phyloP scores from a whole-genome alignment of 441 rosid genomes.

The Erodium texanum region DNA sequence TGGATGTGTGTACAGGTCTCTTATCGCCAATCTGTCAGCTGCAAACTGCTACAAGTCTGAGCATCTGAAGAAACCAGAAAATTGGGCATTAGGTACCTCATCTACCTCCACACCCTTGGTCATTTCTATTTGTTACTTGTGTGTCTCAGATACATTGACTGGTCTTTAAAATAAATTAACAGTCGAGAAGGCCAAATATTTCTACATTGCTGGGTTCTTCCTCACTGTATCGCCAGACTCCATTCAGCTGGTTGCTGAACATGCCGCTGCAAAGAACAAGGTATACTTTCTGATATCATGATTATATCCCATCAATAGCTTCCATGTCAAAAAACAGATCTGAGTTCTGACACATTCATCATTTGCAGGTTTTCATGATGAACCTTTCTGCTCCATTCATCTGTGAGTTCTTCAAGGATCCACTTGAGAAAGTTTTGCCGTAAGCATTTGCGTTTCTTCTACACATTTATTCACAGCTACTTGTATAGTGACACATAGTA shows the following conservation, averaged over 20 bases:
- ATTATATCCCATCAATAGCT: background rate
- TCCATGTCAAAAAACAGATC: background rate
- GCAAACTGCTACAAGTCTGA: slow-evolving; percentile 90
- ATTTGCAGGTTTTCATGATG: slow-evolving; percentile 63
- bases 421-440: slow-evolving; percentile 65
- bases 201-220: slow-evolving; percentile 93
- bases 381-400: slow-evolving; percentile 98
- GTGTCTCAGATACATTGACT: slow-evolving; percentile 2
- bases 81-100: slow-evolving; percentile 65
- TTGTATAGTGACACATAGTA: too few relatives aligned
- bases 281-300: slow-evolving; percentile 21
- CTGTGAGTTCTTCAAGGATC: slow-evolving; percentile 95
- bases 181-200: slow-evolving; percentile 94
- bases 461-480: background rate
- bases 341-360: slow-evolving; percentile 8
- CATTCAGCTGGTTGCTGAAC: slow-evolving; percentile 81
- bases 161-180: slow-evolving; percentile 8
- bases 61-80: slow-evolving; percentile 66
- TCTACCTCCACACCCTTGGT: slow-evolving; percentile 10
- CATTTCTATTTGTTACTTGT: slow-evolving; percentile 4
- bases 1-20: slow-evolving; percentile 48
- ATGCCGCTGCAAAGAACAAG: slow-evolving; percentile 89
- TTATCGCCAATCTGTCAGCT: slow-evolving; percentile 69
- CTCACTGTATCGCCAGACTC: slow-evolving; percentile 93
- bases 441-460: slow-evolving; percentile 25